phyloP scores from a whole-genome alignment of 495 filamentous ascomycete genomes.

The Hypomontagnella submonticulosa region DNA sequence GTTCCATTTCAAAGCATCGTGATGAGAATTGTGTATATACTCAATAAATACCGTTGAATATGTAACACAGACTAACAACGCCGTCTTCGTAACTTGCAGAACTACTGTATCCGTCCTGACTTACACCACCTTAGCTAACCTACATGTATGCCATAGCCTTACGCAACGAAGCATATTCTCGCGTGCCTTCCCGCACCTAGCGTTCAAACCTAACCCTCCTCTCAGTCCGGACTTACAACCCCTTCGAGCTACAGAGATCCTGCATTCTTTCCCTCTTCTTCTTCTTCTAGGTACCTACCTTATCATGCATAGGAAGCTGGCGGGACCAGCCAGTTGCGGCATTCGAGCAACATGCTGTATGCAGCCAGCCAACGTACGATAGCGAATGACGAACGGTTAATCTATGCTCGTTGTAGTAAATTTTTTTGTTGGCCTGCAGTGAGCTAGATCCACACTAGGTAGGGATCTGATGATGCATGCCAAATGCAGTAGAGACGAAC shows the following conservation, averaged over 20 bases:
- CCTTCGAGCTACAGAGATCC: conserved; percentile 33
- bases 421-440: conserved; percentile 14
- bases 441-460: conserved; percentile 11
- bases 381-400: conserved; percentile 6
- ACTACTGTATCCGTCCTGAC: conserved; percentile 8
- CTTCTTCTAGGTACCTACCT: too few species aligned
- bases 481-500: conserved; percentile 4
- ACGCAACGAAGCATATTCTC: conserved; percentile 14
- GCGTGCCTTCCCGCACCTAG: conserved; percentile 9
- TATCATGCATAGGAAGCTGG: conserved; percentile 19
- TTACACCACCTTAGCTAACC: conserved; percentile 25
- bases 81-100: conserved; percentile 5
- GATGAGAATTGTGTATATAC: not conserved
- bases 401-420: not conserved
- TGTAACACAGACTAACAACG: conserved; percentile 12
- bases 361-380: conserved; percentile 11
- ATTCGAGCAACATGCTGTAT: too few species aligned
- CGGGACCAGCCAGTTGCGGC: too few species aligned
- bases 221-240: conserved; percentile 24
- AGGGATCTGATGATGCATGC: conserved; percentile 12
- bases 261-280: conserved; percentile 1
- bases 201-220: conserved; percentile 32
- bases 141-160: conserved; percentile 28
- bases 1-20: conserved; percentile 2
- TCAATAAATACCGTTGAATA: not conserved